Percentiles rank a stretch among this genome's conserved stretches.
phyloP scores from a whole-genome alignment of 2,329 filamentous ascomycete genomes.

The Nemania bipapillata region DNA sequence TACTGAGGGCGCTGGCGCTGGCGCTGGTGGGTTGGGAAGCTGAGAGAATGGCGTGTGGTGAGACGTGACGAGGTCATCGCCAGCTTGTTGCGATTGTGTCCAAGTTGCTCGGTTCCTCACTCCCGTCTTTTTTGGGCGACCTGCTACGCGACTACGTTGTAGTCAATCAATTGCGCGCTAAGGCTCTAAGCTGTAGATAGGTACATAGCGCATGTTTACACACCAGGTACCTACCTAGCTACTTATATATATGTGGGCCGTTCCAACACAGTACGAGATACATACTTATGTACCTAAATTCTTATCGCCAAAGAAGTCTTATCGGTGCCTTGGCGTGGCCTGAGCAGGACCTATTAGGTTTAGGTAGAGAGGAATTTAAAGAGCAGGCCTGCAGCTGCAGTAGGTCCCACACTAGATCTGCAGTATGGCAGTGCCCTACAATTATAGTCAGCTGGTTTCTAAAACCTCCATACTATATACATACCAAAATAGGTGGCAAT shows the following conservation, averaged over 20 bases:
- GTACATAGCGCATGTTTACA: background rate
- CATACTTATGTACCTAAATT: background rate
- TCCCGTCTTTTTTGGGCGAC: slow-evolving; percentile 38
- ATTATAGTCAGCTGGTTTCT: no score
- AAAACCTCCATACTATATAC: no score
- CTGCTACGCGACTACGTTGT: slow-evolving; percentile 39
- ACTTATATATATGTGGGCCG: no score
- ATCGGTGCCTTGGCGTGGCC: no score
- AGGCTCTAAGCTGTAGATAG: no score
- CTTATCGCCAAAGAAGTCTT: background rate
- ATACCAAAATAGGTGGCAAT: no score
- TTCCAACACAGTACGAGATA: slow-evolving; percentile 2
- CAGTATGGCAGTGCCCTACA: no score
- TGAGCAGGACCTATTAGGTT: no score
- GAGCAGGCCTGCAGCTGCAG: no score
- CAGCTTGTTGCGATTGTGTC: slow-evolving; percentile 35
- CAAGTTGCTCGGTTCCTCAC: slow-evolving; percentile 11
- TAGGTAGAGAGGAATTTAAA: no score
- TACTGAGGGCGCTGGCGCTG: slow-evolving; percentile 6
- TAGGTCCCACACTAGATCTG: no score
- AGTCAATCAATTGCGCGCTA: slow-evolving; percentile 39
- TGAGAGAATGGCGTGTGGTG: slow-evolving; percentile 9
- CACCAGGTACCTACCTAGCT: slow-evolving; percentile 2
- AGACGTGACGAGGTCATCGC: slow-evolving; percentile 36
- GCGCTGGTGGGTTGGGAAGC: slow-evolving; percentile 9